These are phyloP conservation scores for Castanea mollissima DNA, from an alignment of 306 rosid genomes.

Conservation along the genomic window DNA sequence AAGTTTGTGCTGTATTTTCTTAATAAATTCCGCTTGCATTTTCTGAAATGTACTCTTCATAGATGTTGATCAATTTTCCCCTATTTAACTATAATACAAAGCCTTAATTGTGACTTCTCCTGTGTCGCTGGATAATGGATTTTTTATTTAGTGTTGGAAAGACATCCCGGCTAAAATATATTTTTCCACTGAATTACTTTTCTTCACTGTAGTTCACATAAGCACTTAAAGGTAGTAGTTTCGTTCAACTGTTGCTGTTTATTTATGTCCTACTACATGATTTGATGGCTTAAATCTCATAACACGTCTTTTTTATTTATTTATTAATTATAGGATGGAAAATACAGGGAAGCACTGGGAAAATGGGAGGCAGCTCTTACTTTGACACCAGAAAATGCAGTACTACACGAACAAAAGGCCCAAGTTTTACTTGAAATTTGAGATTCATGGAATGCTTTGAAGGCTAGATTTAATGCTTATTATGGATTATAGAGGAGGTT, in stretches of 20 bases:
- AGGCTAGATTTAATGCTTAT: slow-evolving; percentile 26
- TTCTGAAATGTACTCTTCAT: neutral
- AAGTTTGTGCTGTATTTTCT: neutral
- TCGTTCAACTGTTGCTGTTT: neutral
- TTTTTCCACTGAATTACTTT: neutral
- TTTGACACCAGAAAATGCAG: slow-evolving; percentile 63
- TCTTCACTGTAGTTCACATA: neutral
- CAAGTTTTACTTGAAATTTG: slow-evolving; percentile 84
- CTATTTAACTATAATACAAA: neutral
- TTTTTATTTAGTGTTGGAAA: neutral
- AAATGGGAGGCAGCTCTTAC: slow-evolving; percentile 93
- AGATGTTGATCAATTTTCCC: neutral
- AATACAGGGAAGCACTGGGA: slow-evolving; percentile 70
- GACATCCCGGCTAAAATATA: too few relatives aligned
- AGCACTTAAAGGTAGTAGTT: neutral
- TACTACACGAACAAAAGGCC: slow-evolving; percentile 85
- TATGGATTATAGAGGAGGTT: too few relatives aligned
- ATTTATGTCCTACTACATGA: neutral
- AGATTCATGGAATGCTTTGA: slow-evolving; percentile 85
- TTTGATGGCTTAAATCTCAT: slow-evolving; percentile 15
- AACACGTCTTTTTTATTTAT: neutral
- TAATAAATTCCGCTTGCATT: neutral
- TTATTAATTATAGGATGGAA: slow-evolving; percentile 53
- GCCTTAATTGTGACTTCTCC: neutral
- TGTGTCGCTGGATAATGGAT: too few relatives aligned